Evolutionary conservation across 495 filamentous ascomycete genomes (phyloP).

Genomic region (Margaritispora aquatica): DNA sequence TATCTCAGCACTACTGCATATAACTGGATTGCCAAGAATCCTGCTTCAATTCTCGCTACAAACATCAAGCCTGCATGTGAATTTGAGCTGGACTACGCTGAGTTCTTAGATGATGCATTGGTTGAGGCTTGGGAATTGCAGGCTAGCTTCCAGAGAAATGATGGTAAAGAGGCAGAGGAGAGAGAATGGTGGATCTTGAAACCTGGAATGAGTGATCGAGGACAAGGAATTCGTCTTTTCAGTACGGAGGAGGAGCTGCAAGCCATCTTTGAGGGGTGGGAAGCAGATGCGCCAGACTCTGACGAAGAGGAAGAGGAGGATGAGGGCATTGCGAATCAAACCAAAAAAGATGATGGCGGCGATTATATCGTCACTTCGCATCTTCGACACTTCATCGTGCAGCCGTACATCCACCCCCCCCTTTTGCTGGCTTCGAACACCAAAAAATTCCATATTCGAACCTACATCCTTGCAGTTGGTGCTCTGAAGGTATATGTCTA

Average conservation of each 20-base stretch:
- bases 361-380: constrained; percentile 75
- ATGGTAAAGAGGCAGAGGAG: constrained; percentile 34
- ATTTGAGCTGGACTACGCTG: constrained; percentile 93
- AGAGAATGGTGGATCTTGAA: constrained; percentile 97
- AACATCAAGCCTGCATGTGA: constrained; percentile 69
- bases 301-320: constrained; percentile 58
- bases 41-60: constrained; percentile 55
- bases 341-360: constrained; percentile 25
- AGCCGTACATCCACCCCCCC: constrained; percentile 91
- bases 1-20: constrained; percentile 75
- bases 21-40: constrained; percentile 77
- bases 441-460: constrained; percentile 91
- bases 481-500: constrained; percentile 80
- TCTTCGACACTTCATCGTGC: constrained; percentile 90
- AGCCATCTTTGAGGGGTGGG: constrained; percentile 85
- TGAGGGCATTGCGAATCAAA: constrained; percentile 25
- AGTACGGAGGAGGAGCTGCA: constrained; percentile 72
- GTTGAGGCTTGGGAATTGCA: constrained; percentile 81
- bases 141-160: constrained; percentile 66
- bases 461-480: constrained; percentile 79
- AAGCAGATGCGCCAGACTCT: constrained; percentile 40
- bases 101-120: constrained; percentile 91
- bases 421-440: constrained; percentile 62
- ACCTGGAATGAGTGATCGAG: constrained; percentile 93
- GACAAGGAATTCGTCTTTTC: constrained; percentile 88